These are phyloP conservation scores for Prunus yedoensis DNA, from an alignment of 331 rosid species.

Conservation along the genomic window DNA sequence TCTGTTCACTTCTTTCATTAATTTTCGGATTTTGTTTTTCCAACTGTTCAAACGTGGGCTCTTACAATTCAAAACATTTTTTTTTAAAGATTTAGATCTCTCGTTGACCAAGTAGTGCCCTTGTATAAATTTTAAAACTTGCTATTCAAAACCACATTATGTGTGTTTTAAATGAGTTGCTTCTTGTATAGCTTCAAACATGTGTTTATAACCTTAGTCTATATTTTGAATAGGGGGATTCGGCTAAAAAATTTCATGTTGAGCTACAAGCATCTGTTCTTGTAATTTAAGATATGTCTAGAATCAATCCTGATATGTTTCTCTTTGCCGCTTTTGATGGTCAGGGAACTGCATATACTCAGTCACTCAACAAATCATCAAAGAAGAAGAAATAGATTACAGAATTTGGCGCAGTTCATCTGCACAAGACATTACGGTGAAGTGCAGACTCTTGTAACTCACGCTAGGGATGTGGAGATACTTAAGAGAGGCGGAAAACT, in stretches of 20 bases:
- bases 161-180: not conserved
- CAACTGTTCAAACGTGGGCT: not conserved
- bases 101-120: not conserved
- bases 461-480: conserved; percentile 47
- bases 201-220: not conserved
- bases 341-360: conserved; percentile 87
- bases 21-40: not conserved
- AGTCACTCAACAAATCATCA: conserved; percentile 54
- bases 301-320: conserved; percentile 28
- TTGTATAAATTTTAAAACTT: not conserved
- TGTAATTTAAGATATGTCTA: not conserved
- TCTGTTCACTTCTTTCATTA: not conserved
- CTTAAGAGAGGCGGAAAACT: conserved; percentile 38
- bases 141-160: not conserved
- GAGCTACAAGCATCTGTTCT: not conserved
- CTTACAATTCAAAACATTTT: not conserved
- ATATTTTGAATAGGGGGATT: not conserved
- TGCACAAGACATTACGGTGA: conserved; percentile 43
- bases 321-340: conserved; percentile 21
- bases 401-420: conserved; percentile 32
- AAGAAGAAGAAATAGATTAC: conserved; percentile 81
- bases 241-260: not conserved
- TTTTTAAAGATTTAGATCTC: not conserved
- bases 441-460: conserved; percentile 49
- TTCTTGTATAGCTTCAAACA: not conserved